phyloP scores from a whole-genome alignment of 306 rosid species.

The Casuarina cunninghamiana region DNA sequence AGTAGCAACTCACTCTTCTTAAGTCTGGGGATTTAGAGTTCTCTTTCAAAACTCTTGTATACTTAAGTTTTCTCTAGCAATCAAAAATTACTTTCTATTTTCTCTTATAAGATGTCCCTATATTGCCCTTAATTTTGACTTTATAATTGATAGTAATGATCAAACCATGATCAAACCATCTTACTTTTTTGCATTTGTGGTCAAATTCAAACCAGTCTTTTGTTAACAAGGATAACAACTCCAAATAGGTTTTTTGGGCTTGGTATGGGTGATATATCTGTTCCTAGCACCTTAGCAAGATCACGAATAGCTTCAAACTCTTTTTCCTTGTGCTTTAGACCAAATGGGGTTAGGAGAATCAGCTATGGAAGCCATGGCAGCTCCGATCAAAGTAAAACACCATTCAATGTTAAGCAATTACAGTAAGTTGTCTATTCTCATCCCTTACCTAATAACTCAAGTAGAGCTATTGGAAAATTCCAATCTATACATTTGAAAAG shows the following conservation, averaged over 20 bases:
- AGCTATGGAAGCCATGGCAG: slow-evolving; percentile 77
- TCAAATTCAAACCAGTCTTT: slow-evolving; percentile 67
- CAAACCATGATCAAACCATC: neutral
- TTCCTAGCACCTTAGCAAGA: slow-evolving; percentile 78
- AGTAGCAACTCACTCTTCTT: no score
- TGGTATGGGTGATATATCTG: slow-evolving; percentile 62
- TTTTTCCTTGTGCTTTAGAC: slow-evolving; percentile 90
- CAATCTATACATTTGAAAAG: neutral
- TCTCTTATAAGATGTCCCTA: no score
- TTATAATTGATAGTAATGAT: no score
- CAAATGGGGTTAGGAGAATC: slow-evolving; percentile 66
- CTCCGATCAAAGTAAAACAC: slow-evolving; percentile 63
- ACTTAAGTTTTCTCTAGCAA: no score
- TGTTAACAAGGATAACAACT: slow-evolving; percentile 51
- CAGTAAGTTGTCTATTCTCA: slow-evolving; percentile 44
- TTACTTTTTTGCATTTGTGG: slow-evolving; percentile 66
- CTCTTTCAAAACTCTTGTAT: no score
- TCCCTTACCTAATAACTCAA: neutral
- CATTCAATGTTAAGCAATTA: slow-evolving; percentile 42
- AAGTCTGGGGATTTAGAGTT: no score
- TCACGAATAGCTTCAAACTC: slow-evolving; percentile 62
- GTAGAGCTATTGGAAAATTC: neutral
- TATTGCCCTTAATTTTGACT: no score
- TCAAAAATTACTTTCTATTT: no score
- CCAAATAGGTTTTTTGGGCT: slow-evolving; percentile 89